Percentiles rank a stretch among this genome's conserved stretches.
Evolutionary conservation across 352 stramenopile species (phyloP).

Genomic region (Globisporangium recalcitrans): DNA sequence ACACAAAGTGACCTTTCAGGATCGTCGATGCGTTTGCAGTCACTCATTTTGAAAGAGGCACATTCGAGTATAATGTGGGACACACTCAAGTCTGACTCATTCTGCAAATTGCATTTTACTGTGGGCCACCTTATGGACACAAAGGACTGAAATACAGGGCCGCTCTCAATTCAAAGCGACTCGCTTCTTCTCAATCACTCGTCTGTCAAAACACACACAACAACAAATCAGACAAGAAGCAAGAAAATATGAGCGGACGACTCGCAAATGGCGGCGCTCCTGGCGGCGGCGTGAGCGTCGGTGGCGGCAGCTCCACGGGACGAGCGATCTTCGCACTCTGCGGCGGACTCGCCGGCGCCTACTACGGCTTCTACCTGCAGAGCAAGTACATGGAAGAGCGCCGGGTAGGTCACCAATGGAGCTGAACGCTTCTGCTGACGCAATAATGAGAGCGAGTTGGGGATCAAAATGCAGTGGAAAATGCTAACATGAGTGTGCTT

Average conservation of each 20-base stretch:
- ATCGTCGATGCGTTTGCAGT: background rate
- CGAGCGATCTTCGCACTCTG: constrained; percentile 62
- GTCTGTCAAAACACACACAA: background rate
- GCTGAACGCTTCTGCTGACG: background rate
- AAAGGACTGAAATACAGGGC: no score
- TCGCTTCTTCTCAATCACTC: background rate
- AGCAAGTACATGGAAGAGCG: constrained; percentile 81
- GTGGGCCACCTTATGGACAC: background rate
- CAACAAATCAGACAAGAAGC: background rate
- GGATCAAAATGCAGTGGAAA: background rate
- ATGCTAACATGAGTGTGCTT: background rate
- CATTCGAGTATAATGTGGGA: background rate
- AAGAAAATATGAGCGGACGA: constrained; percentile 12
- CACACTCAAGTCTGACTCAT: no score
- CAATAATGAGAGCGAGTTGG: background rate
- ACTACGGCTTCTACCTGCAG: constrained; percentile 80
- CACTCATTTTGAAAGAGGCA: background rate
- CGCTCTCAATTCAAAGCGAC: background rate
- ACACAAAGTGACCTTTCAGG: background rate
- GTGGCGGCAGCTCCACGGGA: constrained; percentile 61
- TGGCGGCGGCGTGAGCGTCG: constrained; percentile 52
- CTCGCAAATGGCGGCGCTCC: constrained; percentile 1
- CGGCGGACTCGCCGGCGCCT: constrained; percentile 63
- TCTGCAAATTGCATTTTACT: background rate
- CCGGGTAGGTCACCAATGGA: constrained; percentile 27